Evolutionary conservation across 768 basidiomycete genomes (phyloP).

Genomic region (Lactarius deliciosus): DNA sequence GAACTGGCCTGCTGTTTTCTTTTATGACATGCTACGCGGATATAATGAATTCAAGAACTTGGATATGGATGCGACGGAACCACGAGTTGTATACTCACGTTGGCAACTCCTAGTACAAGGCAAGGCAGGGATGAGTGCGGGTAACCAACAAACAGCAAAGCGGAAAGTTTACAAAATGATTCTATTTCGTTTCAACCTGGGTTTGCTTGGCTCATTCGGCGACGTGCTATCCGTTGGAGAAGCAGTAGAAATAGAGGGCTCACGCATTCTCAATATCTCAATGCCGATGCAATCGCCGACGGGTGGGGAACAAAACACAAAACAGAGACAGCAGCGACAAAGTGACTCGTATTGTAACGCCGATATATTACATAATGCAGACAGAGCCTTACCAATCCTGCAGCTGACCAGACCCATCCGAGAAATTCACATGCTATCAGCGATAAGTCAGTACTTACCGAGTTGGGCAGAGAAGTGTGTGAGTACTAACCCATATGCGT

Average conservation of each 20-base stretch:
- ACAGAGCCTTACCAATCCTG: neutral
- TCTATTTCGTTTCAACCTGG: conserved; percentile 30
- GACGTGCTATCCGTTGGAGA: conserved; percentile 20
- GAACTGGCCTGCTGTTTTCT: conserved; percentile 32
- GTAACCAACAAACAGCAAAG: neutral
- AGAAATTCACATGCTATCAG: conserved; percentile 19
- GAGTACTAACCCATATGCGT: conserved; percentile 72
- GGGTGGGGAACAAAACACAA: neutral
- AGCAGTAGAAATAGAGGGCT: conserved; percentile 16
- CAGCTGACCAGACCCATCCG: neutral
- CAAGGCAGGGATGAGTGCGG: neutral
- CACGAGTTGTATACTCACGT: conserved; percentile 17
- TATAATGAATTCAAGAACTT: neutral
- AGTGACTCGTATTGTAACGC: conserved; percentile 3
- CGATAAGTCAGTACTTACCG: neutral
- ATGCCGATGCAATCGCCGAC: conserved; percentile 2
- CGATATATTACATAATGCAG: neutral
- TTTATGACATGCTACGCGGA: conserved; percentile 30
- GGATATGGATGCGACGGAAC: neutral
- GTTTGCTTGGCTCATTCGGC: conserved; percentile 9
- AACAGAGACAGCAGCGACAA: neutral
- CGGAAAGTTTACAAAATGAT: conserved; percentile 29
- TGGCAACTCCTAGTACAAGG: conserved; percentile 27
- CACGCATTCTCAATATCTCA: conserved; percentile 22
- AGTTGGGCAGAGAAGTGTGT: neutral